A percentile compares a stretch with the other conserved stretches of the same genome.
These are phyloP conservation scores for Fusarium liriodendri DNA, from an alignment of 2,329 filamentous ascomycete species.

Conservation along the genomic window DNA sequence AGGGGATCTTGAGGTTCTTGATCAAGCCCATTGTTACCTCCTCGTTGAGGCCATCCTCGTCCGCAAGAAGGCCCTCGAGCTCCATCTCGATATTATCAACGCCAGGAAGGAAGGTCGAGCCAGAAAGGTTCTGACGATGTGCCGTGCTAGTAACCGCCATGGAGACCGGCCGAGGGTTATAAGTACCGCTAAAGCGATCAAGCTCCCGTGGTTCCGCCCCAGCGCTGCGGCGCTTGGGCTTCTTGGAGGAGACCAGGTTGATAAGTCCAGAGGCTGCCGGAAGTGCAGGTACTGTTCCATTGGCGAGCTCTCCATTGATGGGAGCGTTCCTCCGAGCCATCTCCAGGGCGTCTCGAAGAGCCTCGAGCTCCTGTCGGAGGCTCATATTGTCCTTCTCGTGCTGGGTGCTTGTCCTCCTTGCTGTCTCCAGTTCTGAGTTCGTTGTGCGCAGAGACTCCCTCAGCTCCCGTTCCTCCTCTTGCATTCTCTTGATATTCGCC, in stretches of 20 bases:
- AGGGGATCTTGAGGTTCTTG: slow-evolving; percentile 94
- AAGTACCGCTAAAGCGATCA: slow-evolving; percentile 91
- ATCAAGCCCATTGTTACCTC: slow-evolving; percentile 97
- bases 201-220: slow-evolving; percentile 86
- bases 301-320: slow-evolving; percentile 70
- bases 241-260: slow-evolving; percentile 97
- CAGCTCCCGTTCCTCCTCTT: slow-evolving; percentile 91
- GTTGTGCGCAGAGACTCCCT: slow-evolving; percentile 84
- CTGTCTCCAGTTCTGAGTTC: slow-evolving; percentile 82
- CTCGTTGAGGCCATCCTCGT: slow-evolving; percentile 95
- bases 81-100: slow-evolving; percentile 95
- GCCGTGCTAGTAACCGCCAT: slow-evolving; percentile 84
- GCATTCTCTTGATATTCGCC: slow-evolving; percentile 89
- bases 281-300: slow-evolving; percentile 55
- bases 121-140: slow-evolving; percentile 77
- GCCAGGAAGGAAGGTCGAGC: slow-evolving; percentile 81
- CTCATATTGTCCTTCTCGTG: slow-evolving; percentile 88
- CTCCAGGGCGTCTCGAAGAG: slow-evolving; percentile 93
- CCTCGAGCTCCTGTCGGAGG: slow-evolving; percentile 87
- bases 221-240: slow-evolving; percentile 93
- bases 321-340: slow-evolving; percentile 83
- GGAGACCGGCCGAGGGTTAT: slow-evolving; percentile 94
- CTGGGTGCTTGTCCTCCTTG: slow-evolving; percentile 78
- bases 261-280: slow-evolving; percentile 81
- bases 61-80: slow-evolving; percentile 90